Evolutionary conservation across 805 yeast species (phyloP).

Genomic region (Candida patagonica): DNA sequence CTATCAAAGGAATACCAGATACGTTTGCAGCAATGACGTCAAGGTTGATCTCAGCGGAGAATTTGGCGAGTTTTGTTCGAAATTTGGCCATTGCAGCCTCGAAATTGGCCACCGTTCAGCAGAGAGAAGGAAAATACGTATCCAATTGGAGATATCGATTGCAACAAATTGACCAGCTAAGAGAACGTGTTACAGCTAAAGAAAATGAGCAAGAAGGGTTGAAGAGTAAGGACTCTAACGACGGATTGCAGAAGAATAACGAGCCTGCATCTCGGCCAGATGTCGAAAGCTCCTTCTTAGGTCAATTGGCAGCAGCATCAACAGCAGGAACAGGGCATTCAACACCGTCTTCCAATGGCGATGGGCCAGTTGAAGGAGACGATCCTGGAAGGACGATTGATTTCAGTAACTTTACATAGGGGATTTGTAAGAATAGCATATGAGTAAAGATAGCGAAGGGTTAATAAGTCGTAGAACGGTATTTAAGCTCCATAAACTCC

Average conservation of each 20-base stretch:
- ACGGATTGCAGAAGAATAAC: not conserved
- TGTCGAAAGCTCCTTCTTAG: conserved; percentile 13
- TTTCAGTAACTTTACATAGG: no score
- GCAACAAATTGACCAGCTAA: conserved; percentile 39
- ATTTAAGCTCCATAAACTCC: no score
- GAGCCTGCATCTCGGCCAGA: conserved; percentile 2
- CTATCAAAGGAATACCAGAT: conserved; percentile 66
- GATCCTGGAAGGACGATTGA: no score
- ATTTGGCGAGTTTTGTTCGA: conserved; percentile 55
- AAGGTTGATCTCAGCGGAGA: conserved; percentile 54
- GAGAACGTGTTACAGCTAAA: conserved; percentile 17
- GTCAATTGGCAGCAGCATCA: conserved; percentile 9
- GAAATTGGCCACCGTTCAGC: conserved; percentile 72
- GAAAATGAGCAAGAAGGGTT: conserved; percentile 5
- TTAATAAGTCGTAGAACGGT: no score
- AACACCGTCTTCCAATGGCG: no score
- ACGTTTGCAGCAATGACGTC: conserved; percentile 67
- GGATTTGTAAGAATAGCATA: no score
- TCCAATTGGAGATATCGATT: conserved; percentile 64
- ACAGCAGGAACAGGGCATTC: not conserved
- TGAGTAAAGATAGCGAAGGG: no score
- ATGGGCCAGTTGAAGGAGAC: no score
- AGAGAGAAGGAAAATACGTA: conserved; percentile 44
- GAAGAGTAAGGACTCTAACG: not conserved
- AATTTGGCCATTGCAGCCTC: conserved; percentile 57